phyloP scores from a whole-genome alignment of 2,329 filamentous ascomycete species.

The Rutstroemia sp. region DNA sequence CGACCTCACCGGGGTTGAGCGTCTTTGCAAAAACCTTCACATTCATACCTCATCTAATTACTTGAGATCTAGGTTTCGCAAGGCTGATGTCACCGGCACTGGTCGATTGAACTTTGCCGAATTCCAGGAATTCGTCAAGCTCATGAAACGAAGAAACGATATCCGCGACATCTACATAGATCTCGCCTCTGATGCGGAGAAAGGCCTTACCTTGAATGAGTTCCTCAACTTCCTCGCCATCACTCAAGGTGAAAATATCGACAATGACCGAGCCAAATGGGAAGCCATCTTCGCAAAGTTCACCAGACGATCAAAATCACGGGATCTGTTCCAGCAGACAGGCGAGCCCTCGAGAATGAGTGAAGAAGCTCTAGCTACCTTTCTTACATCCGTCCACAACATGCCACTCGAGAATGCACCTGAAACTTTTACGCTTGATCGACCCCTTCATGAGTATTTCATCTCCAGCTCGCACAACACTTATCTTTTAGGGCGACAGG shows the following conservation, averaged over 20 bases:
- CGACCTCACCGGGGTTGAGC: slow-evolving; percentile 70
- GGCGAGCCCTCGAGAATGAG: slow-evolving; percentile 57
- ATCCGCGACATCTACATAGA: slow-evolving; percentile 65
- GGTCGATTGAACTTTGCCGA: slow-evolving; percentile 69
- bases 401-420: slow-evolving; percentile 55
- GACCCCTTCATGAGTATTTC: slow-evolving; percentile 92
- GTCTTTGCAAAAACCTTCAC: slow-evolving; percentile 80
- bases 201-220: slow-evolving; percentile 61
- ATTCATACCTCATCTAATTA: slow-evolving; percentile 79
- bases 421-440: slow-evolving; percentile 60
- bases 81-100: slow-evolving; percentile 57
- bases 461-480: slow-evolving; percentile 99
- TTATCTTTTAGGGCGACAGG: slow-evolving; percentile 85
- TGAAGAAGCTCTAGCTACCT: slow-evolving; percentile 70
- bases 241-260: slow-evolving; percentile 69
- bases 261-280: slow-evolving; percentile 59
- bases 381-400: slow-evolving; percentile 69
- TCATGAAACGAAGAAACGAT: slow-evolving; percentile 79
- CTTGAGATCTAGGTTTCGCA: slow-evolving; percentile 65
- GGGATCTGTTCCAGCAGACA: slow-evolving; percentile 34
- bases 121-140: slow-evolving; percentile 75
- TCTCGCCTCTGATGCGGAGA: slow-evolving; percentile 49
- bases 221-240: slow-evolving; percentile 71
- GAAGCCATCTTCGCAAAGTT: slow-evolving; percentile 64
- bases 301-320: slow-evolving; percentile 49